Evolutionary conservation across 1,284 basidiomycete species (phyloP).

Genomic region (Cutaneotrichosporon curvatum): DNA sequence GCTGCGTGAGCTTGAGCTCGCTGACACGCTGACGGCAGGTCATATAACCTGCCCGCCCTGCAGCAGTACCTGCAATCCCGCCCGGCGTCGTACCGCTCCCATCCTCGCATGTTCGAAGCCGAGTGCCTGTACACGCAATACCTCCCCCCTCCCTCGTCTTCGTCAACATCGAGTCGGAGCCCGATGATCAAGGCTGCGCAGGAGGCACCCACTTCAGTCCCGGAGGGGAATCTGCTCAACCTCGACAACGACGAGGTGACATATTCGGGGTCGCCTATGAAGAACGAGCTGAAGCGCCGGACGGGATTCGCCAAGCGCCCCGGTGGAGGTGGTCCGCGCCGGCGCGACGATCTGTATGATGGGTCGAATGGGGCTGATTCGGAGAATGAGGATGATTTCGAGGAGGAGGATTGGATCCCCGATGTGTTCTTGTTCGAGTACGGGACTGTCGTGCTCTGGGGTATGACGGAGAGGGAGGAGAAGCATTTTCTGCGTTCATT

Average conservation of each 20-base stretch:
- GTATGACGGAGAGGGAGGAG: constrained; percentile 89
- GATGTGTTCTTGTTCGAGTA: constrained; percentile 93
- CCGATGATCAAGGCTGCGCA: constrained; percentile 5
- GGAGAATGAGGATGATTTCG: constrained; percentile 49
- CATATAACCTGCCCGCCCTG: constrained; percentile 78
- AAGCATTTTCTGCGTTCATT: constrained; percentile 78
- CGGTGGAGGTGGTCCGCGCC: constrained; percentile 52
- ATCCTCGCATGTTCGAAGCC: constrained; percentile 55
- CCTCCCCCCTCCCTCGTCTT: constrained; percentile 33
- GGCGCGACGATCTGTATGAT: constrained; percentile 49
- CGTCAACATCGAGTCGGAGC: constrained; percentile 2
- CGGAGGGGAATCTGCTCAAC: constrained; percentile 42
- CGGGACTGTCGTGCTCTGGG: constrained; percentile 87
- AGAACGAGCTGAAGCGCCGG: constrained; percentile 24
- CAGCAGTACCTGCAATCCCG: constrained; percentile 82
- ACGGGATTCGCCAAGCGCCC: constrained; percentile 41
- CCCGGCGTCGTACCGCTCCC: constrained; percentile 70
- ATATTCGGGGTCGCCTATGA: background rate
- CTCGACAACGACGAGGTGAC: constrained; percentile 20
- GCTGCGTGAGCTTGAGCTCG: constrained; percentile 58
- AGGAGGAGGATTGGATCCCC: constrained; percentile 55
- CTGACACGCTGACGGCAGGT: constrained; percentile 50
- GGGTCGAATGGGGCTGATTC: constrained; percentile 15
- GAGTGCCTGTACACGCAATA: constrained; percentile 46
- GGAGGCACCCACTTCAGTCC: constrained; percentile 14